Percentiles rank a stretch among this genome's conserved stretches.
Evolutionary conservation across 2,329 filamentous ascomycete species (phyloP).

Genomic region (Niveomyces coronatus): DNA sequence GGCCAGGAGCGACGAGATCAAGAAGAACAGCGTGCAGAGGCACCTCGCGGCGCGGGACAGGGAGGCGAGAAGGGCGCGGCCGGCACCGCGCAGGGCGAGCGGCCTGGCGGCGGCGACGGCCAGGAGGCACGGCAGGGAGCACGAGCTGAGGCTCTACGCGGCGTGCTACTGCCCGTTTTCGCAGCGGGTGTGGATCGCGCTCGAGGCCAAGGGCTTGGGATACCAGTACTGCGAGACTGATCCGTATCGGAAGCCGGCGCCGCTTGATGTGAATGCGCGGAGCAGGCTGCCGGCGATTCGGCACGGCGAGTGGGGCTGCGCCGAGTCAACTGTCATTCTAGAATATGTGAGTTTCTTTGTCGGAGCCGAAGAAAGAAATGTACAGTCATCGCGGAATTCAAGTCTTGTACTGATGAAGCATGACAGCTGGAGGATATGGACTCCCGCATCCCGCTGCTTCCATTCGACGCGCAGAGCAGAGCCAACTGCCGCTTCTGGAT

Average conservation of each 20-base stretch:
- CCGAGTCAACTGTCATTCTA: constrained; percentile 72
- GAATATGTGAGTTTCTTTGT: constrained; percentile 63
- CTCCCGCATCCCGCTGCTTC: constrained; percentile 50
- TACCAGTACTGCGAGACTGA: constrained; percentile 87
- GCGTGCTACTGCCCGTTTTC: constrained; percentile 83
- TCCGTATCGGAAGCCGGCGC: constrained; percentile 51
- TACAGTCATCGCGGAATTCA: too few relatives aligned
- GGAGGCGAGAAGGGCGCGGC: constrained; percentile 54
- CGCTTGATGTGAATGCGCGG: constrained; percentile 66
- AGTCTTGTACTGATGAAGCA: too few relatives aligned
- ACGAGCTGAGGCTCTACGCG: constrained; percentile 67
- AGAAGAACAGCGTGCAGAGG: constrained; percentile 68
- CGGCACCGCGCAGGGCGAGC: constrained; percentile 62
- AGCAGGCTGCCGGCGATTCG: constrained; percentile 67
- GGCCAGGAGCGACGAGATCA: constrained; percentile 65
- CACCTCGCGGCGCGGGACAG: constrained; percentile 54
- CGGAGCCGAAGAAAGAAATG: too few relatives aligned
- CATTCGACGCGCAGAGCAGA: constrained; percentile 52
- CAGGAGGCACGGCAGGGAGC: constrained; percentile 58
- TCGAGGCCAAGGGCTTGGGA: constrained; percentile 65
- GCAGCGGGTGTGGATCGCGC: constrained; percentile 79
- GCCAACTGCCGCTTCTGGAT: constrained; percentile 72
- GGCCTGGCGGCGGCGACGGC: constrained; percentile 60
- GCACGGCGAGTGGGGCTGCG: constrained; percentile 71
- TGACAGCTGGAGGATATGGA: constrained; percentile 62